Percentiles rank a stretch among this genome's conserved stretches.
phyloP scores from a whole-genome alignment of 1,284 basidiomycete genomes.

The Ceratobasidium sp. region DNA sequence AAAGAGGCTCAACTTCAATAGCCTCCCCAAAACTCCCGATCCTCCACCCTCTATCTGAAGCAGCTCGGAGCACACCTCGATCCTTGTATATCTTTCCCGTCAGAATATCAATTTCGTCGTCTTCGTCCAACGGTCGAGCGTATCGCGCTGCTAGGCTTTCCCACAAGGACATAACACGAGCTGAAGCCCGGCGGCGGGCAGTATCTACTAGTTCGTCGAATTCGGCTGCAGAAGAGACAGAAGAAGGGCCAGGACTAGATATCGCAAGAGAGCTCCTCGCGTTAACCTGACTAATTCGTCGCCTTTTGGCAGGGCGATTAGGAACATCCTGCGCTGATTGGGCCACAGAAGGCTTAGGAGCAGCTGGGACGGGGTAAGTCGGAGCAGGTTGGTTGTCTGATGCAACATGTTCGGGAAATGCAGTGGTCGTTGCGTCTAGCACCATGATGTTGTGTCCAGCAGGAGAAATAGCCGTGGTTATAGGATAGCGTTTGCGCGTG shows the following conservation, averaged over 20 bases:
- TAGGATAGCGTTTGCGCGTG: not conserved
- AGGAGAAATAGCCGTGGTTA: not conserved
- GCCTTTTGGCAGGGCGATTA: constrained; percentile 29
- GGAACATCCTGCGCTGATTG: not conserved
- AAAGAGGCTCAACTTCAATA: constrained; percentile 34
- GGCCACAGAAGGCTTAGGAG: constrained; percentile 7
- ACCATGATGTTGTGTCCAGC: constrained; percentile 17
- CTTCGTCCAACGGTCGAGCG: constrained; percentile 48
- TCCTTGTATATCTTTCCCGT: constrained; percentile 49
- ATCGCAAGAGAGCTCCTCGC: not conserved
- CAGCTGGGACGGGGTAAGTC: not conserved
- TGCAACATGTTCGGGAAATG: constrained; percentile 4
- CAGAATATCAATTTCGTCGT: constrained; percentile 49
- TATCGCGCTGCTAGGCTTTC: constrained; percentile 49
- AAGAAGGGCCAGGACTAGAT: constrained; percentile 20
- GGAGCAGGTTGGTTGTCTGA: not conserved
- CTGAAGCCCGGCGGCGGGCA: constrained; percentile 46
- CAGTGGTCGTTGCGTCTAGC: constrained; percentile 29
- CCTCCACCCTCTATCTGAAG: constrained; percentile 39
- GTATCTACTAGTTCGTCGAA: constrained; percentile 33
- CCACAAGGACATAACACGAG: constrained; percentile 50
- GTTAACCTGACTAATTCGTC: constrained; percentile 12
- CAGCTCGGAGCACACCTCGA: constrained; percentile 45
- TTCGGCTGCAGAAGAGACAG: constrained; percentile 9
- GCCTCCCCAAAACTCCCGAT: constrained; percentile 43